Conservation (phyloP, 2,329 filamentous ascomycete species). For the Neonectria faginata region DNA sequence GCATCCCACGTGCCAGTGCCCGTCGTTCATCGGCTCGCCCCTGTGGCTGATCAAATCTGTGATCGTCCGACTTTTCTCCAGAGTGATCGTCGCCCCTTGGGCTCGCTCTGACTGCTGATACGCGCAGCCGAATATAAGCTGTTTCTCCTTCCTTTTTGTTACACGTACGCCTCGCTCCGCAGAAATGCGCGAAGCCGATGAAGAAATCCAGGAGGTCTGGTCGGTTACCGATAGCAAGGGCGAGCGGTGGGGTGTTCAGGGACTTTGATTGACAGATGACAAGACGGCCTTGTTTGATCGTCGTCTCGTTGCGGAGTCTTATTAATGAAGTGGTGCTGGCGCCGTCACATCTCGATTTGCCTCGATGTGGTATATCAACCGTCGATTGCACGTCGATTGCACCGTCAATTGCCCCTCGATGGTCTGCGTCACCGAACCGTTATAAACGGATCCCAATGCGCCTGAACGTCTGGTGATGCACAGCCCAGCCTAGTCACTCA, state of each 20-base stretch:
- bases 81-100: constrained; percentile 13
- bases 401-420: constrained; percentile 4
- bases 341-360: constrained; percentile 21
- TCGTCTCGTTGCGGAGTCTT: constrained; percentile 23
- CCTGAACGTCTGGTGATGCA: not conserved
- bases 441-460: constrained; percentile 37
- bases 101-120: not conserved
- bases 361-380: constrained; percentile 1
- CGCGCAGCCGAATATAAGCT: not conserved
- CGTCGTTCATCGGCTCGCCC: constrained; percentile 1
- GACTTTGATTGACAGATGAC: constrained; percentile 35
- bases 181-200: not conserved
- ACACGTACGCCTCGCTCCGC: not conserved
- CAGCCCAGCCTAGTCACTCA: constrained; percentile 1
- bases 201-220: not conserved
- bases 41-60: constrained; percentile 5
- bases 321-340: constrained; percentile 25
- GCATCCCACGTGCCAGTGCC: constrained; percentile 33
- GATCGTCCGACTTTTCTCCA: constrained; percentile 13
- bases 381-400: not conserved
- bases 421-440: constrained; percentile 31
- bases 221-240: constrained; percentile 34
- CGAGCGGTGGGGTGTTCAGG: constrained; percentile 20
- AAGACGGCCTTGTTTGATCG: constrained; percentile 38
- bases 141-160: not conserved